phyloP scores from a whole-genome alignment of 78 protist genomes.

The Speleostelium caveatum region DNA sequence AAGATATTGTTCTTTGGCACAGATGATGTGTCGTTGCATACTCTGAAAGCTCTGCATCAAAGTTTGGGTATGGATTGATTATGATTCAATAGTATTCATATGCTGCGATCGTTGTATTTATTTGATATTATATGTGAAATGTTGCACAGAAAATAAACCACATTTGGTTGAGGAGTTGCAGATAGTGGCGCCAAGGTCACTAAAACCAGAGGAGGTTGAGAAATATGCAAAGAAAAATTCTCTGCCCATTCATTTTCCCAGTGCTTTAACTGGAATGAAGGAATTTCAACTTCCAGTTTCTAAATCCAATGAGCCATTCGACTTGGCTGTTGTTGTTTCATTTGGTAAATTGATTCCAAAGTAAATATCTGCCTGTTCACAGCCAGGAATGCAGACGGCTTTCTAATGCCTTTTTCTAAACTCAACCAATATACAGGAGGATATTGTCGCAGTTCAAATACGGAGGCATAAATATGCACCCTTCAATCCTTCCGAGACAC shows the following conservation, averaged over 20 bases:
- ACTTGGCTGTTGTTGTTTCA: constrained; percentile 83
- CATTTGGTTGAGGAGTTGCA: constrained; percentile 47
- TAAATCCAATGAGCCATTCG: constrained; percentile 19
- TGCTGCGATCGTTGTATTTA: too few species aligned
- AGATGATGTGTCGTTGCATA: constrained; percentile 67
- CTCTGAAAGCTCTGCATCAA: constrained; percentile 22
- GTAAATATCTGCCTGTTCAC: constrained; percentile 1
- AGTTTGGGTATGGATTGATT: neutral
- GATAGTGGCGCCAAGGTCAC: constrained; percentile 38
- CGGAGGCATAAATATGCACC: constrained; percentile 87
- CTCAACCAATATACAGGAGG: neutral
- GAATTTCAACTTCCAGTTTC: constrained; percentile 41
- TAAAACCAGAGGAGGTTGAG: constrained; percentile 37
- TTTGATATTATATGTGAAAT: neutral
- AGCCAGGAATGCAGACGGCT: neutral
- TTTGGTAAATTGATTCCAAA: constrained; percentile 85
- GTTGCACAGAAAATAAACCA: neutral
- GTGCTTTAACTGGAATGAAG: constrained; percentile 51
- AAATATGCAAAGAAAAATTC: constrained; percentile 15
- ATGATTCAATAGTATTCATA: too few species aligned
- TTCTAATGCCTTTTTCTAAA: neutral
- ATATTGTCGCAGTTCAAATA: constrained; percentile 37
- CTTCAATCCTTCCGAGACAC: constrained; percentile 85
- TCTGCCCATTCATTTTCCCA: constrained; percentile 12
- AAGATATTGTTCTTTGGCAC: constrained; percentile 76